Evolutionary conservation across 352 stramenopile species (phyloP), one percentile per base, ranked within the genome.

Genomic region (Phytophthora pistaciae): DNA sequence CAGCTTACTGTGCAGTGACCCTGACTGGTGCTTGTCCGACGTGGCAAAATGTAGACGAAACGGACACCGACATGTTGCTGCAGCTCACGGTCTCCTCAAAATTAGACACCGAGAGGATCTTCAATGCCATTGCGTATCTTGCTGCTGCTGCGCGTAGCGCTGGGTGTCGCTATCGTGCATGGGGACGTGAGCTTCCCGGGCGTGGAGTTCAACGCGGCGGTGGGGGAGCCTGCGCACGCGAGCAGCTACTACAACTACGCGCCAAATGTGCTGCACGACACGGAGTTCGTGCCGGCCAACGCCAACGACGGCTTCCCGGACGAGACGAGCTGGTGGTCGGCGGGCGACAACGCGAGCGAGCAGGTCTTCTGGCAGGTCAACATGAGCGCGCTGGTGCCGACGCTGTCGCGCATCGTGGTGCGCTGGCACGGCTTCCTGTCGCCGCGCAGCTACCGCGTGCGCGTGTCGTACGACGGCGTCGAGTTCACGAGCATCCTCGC

Each of bases 241-340:
- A 93, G 84, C 64, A 93, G 83, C 74, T 91, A 95, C 83, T 94
- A 91, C 73, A 57, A 83, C 60, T 94, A 91, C 72, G 59, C 61
- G 3, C 84, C 86, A 5, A 95, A 95, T 53, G 58, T 72, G 18
- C 56, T 92, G 21, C 71, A 83, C 49, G 86, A 95, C 74, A 88
- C 76, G 20, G 66, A 59, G 33, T 94, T 87, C 62, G 66, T 92
- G 3, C 78, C 86, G 1, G 56, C 77, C 36, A 92, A 93, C 53
- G 88, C 84, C 20, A 87, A 92, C 68, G 88, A 95, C 62, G 88
- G 88, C 23, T 88, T 94, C 49, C 59, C 84, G 5, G 77, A 82
- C 58, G 73, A 90, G 60, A 92, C 80, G 60, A 95, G 88, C 57
- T 95, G 88, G 88, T 95, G 88, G 88, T 91, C 86, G 3, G 80